These are phyloP conservation scores for Lagenidium sp. DNA, from an alignment of 352 stramenopile genomes.

Conservation along the genomic window DNA sequence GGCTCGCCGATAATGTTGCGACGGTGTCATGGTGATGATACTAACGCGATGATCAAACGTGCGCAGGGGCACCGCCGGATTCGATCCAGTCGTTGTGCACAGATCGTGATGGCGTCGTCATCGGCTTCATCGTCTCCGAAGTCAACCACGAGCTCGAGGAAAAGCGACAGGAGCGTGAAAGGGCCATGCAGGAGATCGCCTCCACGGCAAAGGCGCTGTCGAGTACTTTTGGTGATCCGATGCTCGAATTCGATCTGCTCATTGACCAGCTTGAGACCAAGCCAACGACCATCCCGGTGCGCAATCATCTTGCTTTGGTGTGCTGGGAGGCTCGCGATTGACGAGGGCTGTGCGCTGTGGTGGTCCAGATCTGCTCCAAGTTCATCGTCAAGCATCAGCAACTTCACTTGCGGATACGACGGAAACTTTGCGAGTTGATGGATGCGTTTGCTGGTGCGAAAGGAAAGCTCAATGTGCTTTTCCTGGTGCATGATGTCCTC, in stretches of 20 bases:
- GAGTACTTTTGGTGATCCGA: slow-evolving; percentile 67
- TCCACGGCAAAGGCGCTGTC: slow-evolving; percentile 70
- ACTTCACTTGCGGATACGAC: slow-evolving; percentile 56
- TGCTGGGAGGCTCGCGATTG: slow-evolving; percentile 1
- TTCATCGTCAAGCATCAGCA: slow-evolving; percentile 79
- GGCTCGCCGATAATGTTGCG: no score
- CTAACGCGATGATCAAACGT: no score
- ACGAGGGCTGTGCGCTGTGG: slow-evolving; percentile 1
- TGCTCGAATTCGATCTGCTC: slow-evolving; percentile 81
- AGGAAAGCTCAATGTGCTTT: slow-evolving; percentile 67
- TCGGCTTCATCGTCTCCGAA: slow-evolving; percentile 83
- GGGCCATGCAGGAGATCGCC: slow-evolving; percentile 74
- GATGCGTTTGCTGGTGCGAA: slow-evolving; percentile 55
- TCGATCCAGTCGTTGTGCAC: slow-evolving; percentile 82
- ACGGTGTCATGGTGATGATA: no score
- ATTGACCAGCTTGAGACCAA: slow-evolving; percentile 83
- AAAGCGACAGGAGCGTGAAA: slow-evolving; percentile 62
- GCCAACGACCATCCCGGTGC: slow-evolving; percentile 73
- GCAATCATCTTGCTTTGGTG: slow-evolving; percentile 1
- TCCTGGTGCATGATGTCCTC: slow-evolving; percentile 78
- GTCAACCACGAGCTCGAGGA: slow-evolving; percentile 81
- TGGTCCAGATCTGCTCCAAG: slow-evolving; percentile 57
- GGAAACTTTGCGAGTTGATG: slow-evolving; percentile 60
- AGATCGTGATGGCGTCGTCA: slow-evolving; percentile 74
- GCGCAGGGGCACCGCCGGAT: slow-evolving; percentile 55